Percentiles rank a stretch among this genome's conserved stretches.
These are phyloP conservation scores for Cenchrus purpureus DNA, from an alignment of 176 grass and related monocot species.

Conservation along the genomic window DNA sequence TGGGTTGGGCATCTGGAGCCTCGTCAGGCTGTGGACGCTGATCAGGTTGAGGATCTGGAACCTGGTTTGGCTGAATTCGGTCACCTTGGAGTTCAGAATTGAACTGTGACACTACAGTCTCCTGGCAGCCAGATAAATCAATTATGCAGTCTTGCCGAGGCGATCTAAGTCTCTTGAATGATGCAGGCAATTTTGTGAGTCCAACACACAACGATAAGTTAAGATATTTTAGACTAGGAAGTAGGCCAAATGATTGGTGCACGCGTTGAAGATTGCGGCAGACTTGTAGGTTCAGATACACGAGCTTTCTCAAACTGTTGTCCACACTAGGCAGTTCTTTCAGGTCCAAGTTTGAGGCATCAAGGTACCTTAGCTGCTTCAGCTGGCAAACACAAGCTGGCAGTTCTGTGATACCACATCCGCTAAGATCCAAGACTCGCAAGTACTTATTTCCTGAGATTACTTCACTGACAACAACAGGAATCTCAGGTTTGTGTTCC, in stretches of 20 bases:
- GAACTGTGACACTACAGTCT: not conserved
- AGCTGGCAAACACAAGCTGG: slow-evolving; percentile 2
- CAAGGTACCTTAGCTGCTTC: slow-evolving; percentile 17
- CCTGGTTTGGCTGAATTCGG: not conserved
- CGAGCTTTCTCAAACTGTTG: slow-evolving; percentile 11
- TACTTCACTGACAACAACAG: not conserved
- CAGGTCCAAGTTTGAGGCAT: not conserved
- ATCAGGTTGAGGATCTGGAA: not conserved
- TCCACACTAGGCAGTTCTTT: slow-evolving; percentile 2
- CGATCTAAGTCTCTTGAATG: slow-evolving; percentile 12
- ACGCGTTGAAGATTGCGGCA: not conserved
- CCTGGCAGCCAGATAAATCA: slow-evolving; percentile 18
- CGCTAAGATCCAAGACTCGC: slow-evolving; percentile 19
- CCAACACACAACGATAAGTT: not conserved
- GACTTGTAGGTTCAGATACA: slow-evolving; percentile 5
- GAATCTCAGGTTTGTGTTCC: not conserved
- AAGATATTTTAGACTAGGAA: slow-evolving; percentile 13
- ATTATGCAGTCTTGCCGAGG: not conserved
- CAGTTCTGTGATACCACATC: slow-evolving; percentile 12
- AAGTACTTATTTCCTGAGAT: slow-evolving; percentile 19
- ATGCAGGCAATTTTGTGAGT: slow-evolving; percentile 19
- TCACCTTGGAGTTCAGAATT: not conserved
- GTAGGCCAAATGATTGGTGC: not conserved
- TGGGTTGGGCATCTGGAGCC: not conserved
- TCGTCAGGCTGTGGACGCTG: not conserved